phyloP scores from a whole-genome alignment of 306 rosid species.

The Betula pendula region DNA sequence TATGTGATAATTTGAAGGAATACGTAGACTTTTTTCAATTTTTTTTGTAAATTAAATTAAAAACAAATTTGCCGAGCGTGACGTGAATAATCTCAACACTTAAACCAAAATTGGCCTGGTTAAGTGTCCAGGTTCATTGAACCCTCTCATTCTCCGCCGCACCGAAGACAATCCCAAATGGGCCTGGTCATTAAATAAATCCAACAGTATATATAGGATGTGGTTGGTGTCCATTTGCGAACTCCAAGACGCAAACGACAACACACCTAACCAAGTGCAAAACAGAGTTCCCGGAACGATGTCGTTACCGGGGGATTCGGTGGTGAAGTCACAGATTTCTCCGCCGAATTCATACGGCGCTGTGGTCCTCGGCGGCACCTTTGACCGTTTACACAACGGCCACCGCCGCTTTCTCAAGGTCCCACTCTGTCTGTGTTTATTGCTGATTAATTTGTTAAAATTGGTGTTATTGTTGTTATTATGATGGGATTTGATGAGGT shows the following conservation, averaged over 20 bases:
- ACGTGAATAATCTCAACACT: no score
- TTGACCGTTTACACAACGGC: conserved; percentile 89
- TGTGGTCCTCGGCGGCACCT: conserved; percentile 91
- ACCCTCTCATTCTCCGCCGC: not conserved
- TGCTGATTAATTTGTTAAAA: not conserved
- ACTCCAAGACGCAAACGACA: not conserved
- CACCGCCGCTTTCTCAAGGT: conserved; percentile 94
- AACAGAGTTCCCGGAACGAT: conserved; percentile 26
- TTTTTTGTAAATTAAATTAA: no score
- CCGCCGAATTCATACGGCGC: conserved; percentile 69
- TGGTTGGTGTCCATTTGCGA: not conserved
- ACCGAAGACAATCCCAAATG: not conserved
- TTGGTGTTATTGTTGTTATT: not conserved
- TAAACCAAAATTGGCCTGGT: no score
- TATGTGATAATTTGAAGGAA: no score
- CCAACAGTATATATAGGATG: not conserved
- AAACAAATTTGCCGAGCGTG: no score
- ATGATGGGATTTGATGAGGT: not conserved
- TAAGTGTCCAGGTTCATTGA: conserved; percentile 17
- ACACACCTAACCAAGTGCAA: not conserved
- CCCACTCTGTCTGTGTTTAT: conserved; percentile 1
- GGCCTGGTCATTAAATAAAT: not conserved
- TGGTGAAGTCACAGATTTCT: conserved; percentile 50
- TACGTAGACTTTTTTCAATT: no score
- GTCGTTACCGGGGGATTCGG: conserved; percentile 49